A percentile compares a stretch with the other conserved stretches of the same genome.
These are phyloP conservation scores for Xerocomellus chrysenteron DNA, from an alignment of 768 basidiomycete species.

Conservation along the genomic window DNA sequence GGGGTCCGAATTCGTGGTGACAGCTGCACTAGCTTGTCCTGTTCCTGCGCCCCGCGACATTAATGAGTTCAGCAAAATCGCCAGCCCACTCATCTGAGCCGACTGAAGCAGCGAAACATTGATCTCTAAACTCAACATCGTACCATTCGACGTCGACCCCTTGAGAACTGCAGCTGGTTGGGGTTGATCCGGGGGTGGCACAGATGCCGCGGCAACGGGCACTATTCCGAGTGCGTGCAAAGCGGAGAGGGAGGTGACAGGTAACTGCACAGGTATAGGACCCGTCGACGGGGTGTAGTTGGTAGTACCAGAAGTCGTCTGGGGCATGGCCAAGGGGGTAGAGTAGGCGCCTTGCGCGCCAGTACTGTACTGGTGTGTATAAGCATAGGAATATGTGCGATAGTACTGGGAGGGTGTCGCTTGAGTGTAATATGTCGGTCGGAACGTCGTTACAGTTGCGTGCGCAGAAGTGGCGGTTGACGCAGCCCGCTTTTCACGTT, in stretches of 20 bases:
- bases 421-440: slow-evolving; percentile 38
- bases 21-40: slow-evolving; percentile 17
- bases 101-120: slow-evolving; percentile 72
- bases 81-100: slow-evolving; percentile 75
- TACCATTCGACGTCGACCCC: slow-evolving; percentile 68
- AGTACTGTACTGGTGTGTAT: slow-evolving; percentile 53
- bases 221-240: slow-evolving; percentile 72
- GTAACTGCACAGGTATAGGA: slow-evolving; percentile 66
- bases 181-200: slow-evolving; percentile 53
- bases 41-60: slow-evolving; percentile 47
- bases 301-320: slow-evolving; percentile 34
- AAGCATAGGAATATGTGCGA: slow-evolving; percentile 63
- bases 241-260: slow-evolving; percentile 54
- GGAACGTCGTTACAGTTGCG: slow-evolving; percentile 35
- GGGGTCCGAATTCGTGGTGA: slow-evolving; percentile 9
- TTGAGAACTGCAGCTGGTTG: slow-evolving; percentile 77
- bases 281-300: slow-evolving; percentile 30
- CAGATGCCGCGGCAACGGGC: slow-evolving; percentile 58
- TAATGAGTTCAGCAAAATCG: slow-evolving; percentile 67
- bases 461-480: slow-evolving; percentile 30
- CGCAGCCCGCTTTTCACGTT: slow-evolving; percentile 64
- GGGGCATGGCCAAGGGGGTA: slow-evolving; percentile 33
- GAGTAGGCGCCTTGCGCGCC: slow-evolving; percentile 26
- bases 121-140: slow-evolving; percentile 74
- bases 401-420: slow-evolving; percentile 55